These are phyloP conservation scores for Moricandia moricandioides DNA, from an alignment of 345 rosid genomes.

Conservation along the genomic window DNA sequence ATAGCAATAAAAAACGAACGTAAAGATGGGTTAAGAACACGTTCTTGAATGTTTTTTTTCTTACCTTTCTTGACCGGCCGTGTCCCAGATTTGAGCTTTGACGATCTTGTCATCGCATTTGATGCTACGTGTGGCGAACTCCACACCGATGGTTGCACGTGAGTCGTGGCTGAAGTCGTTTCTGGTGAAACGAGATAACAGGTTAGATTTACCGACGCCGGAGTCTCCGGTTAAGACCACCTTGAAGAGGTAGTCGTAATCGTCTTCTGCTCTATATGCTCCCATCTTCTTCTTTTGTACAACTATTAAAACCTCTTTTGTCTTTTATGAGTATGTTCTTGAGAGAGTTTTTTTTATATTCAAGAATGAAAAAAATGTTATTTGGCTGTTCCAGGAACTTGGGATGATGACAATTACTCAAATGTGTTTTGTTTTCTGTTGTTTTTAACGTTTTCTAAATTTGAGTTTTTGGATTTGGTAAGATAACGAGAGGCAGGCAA, in stretches of 20 bases:
- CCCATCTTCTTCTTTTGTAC: conserved; percentile 39
- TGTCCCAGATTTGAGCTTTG: conserved; percentile 96
- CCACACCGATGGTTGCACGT: conserved; percentile 88
- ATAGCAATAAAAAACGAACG: no score
- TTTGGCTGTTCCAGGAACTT: conserved; percentile 26
- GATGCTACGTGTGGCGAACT: conserved; percentile 83
- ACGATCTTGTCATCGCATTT: conserved; percentile 78
- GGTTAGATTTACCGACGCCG: conserved; percentile 85
- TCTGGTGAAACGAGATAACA: conserved; percentile 71
- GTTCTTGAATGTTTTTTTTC: not conserved
- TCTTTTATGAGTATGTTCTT: not conserved
- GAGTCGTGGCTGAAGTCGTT: conserved; percentile 88
- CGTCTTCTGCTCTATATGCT: conserved; percentile 64
- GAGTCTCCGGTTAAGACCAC: conserved; percentile 88
- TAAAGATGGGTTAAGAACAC: not conserved
- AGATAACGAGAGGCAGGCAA: conserved; percentile 8
- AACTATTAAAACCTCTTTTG: not conserved
- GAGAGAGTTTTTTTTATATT: not conserved
- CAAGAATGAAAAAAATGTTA: not conserved
- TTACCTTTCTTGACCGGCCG: conserved; percentile 93
- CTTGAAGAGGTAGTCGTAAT: conserved; percentile 77
- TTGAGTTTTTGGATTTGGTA: conserved; percentile 17
- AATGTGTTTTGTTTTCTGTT: conserved; percentile 5
- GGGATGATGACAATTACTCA: conserved; percentile 1
- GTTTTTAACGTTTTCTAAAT: conserved; percentile 33